These are phyloP conservation scores for Jackrogersella minutella DNA, from an alignment of 495 filamentous ascomycete species.

Conservation along the genomic window DNA sequence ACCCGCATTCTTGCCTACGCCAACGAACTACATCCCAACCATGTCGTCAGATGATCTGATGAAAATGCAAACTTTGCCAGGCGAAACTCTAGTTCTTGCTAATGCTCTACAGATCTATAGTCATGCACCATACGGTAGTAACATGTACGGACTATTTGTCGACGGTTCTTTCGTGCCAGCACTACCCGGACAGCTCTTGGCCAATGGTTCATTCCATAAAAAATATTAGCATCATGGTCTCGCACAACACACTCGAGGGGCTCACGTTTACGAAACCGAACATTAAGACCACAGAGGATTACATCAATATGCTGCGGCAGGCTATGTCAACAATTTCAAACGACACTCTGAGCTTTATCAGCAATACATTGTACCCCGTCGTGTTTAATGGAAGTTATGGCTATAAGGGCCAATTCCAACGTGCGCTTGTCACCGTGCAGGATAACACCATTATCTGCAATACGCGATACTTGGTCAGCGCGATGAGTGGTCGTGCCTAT, in stretches of 20 bases:
- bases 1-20: slow-evolving; percentile 16
- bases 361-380: neutral
- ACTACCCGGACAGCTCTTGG: slow-evolving; percentile 63
- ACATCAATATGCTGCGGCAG: slow-evolving; percentile 9
- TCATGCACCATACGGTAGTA: slow-evolving; percentile 56
- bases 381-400: slow-evolving; percentile 6
- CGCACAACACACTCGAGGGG: slow-evolving; percentile 60
- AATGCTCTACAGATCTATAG: slow-evolving; percentile 59
- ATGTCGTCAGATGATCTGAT: neutral
- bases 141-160: slow-evolving; percentile 63
- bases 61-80: neutral
- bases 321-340: slow-evolving; percentile 1
- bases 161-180: slow-evolving; percentile 67
- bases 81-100: slow-evolving; percentile 52
- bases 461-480: slow-evolving; percentile 1
- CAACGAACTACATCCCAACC: neutral
- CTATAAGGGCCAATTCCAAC: neutral
- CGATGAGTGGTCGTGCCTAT: slow-evolving; percentile 10
- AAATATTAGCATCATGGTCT: slow-evolving; percentile 62
- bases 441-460: slow-evolving; percentile 5
- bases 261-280: slow-evolving; percentile 11
- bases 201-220: slow-evolving; percentile 64
- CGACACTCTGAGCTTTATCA: neutral
- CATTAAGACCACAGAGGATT: slow-evolving; percentile 20
- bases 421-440: neutral